Base-by-base conservation (phyloP, 805 yeast genomes). In the Lipomyces oligophaga region DNA sequence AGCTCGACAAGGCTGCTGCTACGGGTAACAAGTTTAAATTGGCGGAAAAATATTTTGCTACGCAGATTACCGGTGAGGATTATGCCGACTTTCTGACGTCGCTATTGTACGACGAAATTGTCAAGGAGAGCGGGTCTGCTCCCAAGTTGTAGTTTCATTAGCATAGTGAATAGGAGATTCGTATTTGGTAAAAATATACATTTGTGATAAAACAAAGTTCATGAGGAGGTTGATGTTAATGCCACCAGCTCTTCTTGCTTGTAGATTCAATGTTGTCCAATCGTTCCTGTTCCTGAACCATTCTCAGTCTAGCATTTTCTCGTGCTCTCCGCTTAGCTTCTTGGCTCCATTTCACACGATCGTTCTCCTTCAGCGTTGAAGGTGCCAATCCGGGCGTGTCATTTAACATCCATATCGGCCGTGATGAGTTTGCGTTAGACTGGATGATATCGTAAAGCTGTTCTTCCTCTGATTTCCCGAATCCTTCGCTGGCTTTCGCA, bases 61-160 rank as follows among this genome's bases (percentile, higher is more conserved):
- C 83, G n/a, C 85, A 80, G 64, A 77, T 80, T 58, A 68, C 76
- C 58, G 80, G 77, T 59, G 80, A 79, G 63, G 72, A 69, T 57
- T 80, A 77, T 68, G 71, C 77, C 47, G 83, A 81, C 59, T 81
- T 81, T 68, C 74, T 81, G 60, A 81, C 87, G 46, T 75, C 83
- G 33, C 26, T 51, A 40, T 20, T 51, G 38, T 51, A 51, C 41
- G 55, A 51, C 34, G 55, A 51, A 15, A 51, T 51, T 25, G 47
- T 50, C 19, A 40, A 41, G 43, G 21, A n/a, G n/a, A n/a, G 34
- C 15, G 27, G 20, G 19, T 31, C 39, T 32, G 33, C 49, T 11
- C 43, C 54, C 13, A 51, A 51, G 45, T 39, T 50, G 49, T 50
- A 32, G 47, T 13, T 18, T 15, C 13, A 19, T 36, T 11, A n/a